phyloP scores from a whole-genome alignment of 805 yeast genomes.

The Lipomyces lipofer region DNA sequence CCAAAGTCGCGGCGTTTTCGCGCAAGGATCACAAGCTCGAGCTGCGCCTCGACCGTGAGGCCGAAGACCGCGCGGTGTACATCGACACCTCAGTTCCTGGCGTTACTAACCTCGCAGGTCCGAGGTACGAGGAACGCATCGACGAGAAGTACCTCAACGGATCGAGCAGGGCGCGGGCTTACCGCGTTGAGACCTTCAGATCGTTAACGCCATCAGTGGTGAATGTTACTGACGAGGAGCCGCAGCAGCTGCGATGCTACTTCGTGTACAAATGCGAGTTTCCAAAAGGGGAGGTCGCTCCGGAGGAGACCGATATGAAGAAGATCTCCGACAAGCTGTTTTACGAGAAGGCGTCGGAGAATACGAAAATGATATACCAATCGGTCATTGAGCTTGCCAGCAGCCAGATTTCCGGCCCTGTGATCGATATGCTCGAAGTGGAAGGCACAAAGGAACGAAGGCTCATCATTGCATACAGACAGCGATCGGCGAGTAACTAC shows the following conservation, averaged over 20 bases:
- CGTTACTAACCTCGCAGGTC: slow-evolving; percentile 43
- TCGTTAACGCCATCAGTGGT: slow-evolving; percentile 56
- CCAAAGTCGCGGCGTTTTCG: slow-evolving; percentile 87
- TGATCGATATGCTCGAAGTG: slow-evolving; percentile 79
- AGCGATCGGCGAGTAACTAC: slow-evolving; percentile 80
- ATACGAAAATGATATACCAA: slow-evolving; percentile 76
- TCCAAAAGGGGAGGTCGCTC: slow-evolving; percentile 37
- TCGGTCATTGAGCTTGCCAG: slow-evolving; percentile 69
- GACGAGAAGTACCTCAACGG: slow-evolving; percentile 70
- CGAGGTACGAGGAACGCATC: slow-evolving; percentile 47
- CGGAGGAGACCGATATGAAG: slow-evolving; percentile 54
- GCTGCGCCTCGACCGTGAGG: slow-evolving; percentile 77
- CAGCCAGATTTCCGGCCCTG: slow-evolving; percentile 65
- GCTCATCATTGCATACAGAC: slow-evolving; percentile 83
- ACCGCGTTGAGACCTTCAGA: slow-evolving; percentile 76
- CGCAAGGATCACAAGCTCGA: slow-evolving; percentile 56
- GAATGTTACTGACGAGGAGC: slow-evolving; percentile 42
- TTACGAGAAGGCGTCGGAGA: slow-evolving; percentile 70
- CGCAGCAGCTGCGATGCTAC: slow-evolving; percentile 62
- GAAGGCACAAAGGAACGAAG: slow-evolving; percentile 82
- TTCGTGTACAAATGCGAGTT: slow-evolving; percentile 80
- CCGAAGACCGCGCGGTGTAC: slow-evolving; percentile 84
- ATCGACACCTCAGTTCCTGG: slow-evolving; percentile 67
- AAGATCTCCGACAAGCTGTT: slow-evolving; percentile 78
- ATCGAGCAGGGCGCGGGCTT: slow-evolving; percentile 45